Percentiles rank a stretch among this genome's conserved stretches.
These are phyloP conservation scores for Eucalyptus viminalis DNA, from an alignment of 345 rosid genomes.

Conservation along the genomic window DNA sequence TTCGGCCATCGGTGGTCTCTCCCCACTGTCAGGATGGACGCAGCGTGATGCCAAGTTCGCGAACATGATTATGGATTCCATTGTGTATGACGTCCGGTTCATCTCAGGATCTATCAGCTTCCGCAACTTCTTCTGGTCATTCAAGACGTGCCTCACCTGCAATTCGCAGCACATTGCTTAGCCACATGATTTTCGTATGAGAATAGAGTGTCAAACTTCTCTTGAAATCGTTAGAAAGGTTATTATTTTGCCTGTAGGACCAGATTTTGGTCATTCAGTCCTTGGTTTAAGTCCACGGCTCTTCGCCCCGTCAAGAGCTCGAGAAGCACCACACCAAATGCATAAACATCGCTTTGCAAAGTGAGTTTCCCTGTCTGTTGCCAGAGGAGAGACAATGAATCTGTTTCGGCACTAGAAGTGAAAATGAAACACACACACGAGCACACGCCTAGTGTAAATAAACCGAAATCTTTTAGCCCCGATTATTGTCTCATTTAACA, in stretches of 20 bases:
- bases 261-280: not conserved
- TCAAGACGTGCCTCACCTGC: not conserved
- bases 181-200: not conserved
- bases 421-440: not conserved
- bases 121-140: not conserved
- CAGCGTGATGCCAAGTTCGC: not conserved
- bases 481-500: not conserved
- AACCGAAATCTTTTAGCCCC: not conserved
- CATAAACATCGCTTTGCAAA: not conserved
- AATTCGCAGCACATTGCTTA: not conserved
- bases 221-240: not conserved
- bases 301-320: not conserved
- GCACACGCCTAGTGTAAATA: not conserved
- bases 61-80: not conserved
- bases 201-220: not conserved
- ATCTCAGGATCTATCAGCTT: not conserved
- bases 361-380: constrained; percentile 2
- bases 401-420: not conserved
- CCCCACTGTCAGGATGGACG: not conserved
- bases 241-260: not conserved
- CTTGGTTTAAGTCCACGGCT: not conserved
- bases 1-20: not conserved
- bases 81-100: not conserved
- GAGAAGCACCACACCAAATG: not conserved
- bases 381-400: not conserved